Evolutionary conservation across 1,139 yeast genomes (phyloP).

Genomic region (Pichia sp.): DNA sequence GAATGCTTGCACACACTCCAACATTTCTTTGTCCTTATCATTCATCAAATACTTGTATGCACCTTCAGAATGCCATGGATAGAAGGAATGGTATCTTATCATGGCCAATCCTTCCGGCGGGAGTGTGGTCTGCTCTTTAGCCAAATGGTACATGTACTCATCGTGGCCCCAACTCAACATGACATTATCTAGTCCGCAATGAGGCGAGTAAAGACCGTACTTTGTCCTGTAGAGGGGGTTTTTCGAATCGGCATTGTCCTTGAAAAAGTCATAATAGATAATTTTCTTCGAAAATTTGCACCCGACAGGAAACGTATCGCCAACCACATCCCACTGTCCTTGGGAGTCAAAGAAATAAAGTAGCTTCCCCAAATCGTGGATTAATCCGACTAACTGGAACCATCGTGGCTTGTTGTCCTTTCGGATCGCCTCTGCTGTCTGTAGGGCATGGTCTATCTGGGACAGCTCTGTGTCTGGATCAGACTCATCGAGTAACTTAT

Average conservation of each 20-base stretch:
- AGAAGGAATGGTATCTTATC: slow-evolving; percentile 72
- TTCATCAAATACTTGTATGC: slow-evolving; percentile 66
- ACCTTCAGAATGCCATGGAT: slow-evolving; percentile 73
- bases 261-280: slow-evolving; percentile 59
- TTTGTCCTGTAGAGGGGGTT: slow-evolving; percentile 66
- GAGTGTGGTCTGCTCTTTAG: slow-evolving; percentile 57
- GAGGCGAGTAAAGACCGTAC: slow-evolving; percentile 60
- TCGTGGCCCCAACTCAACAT: slow-evolving; percentile 81
- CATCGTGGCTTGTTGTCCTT: slow-evolving; percentile 66
- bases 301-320: slow-evolving; percentile 75
- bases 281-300: slow-evolving; percentile 59
- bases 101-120: slow-evolving; percentile 69
- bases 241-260: slow-evolving; percentile 54
- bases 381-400: slow-evolving; percentile 71
- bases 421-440: slow-evolving; percentile 73
- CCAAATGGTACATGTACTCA: slow-evolving; percentile 72
- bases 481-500: slow-evolving; percentile 62
- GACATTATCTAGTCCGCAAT: slow-evolving; percentile 66
- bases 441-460: slow-evolving; percentile 72
- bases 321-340: slow-evolving; percentile 84
- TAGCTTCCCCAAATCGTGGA: slow-evolving; percentile 68
- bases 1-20: slow-evolving; percentile 61
- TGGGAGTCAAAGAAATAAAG: slow-evolving; percentile 65
- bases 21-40: slow-evolving; percentile 58
- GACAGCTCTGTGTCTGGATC: slow-evolving; percentile 75